These are phyloP conservation scores for Flaveria bidentis DNA, from an alignment of 129 eudicot species.

Conservation along the genomic window DNA sequence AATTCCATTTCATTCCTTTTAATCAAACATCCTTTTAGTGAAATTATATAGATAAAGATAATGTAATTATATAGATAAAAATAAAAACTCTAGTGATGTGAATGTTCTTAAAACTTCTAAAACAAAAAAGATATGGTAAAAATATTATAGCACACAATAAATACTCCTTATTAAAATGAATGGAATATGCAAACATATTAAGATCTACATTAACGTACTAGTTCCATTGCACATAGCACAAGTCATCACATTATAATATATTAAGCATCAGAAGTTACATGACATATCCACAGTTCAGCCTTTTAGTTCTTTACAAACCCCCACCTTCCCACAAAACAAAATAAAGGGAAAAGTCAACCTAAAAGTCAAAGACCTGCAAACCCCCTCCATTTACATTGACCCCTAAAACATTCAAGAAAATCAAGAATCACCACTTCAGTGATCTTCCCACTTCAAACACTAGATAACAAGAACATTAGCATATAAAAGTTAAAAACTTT, in stretches of 20 bases:
- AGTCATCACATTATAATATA: constrained; percentile 2
- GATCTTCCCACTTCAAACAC: constrained; percentile 20
- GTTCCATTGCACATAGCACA: neutral
- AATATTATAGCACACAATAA: neutral
- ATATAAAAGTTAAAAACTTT: constrained; percentile 17
- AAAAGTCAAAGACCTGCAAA: constrained; percentile 13
- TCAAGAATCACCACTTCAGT: constrained; percentile 14
- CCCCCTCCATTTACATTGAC: constrained; percentile 24
- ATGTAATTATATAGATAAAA: no score
- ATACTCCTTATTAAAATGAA: neutral
- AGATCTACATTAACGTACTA: constrained; percentile 4
- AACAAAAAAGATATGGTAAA: neutral
- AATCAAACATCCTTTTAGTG: no score
- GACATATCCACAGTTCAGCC: constrained; percentile 6
- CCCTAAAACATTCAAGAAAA: constrained; percentile 19
- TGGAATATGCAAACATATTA: neutral
- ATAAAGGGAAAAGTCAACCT: neutral
- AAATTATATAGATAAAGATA: no score
- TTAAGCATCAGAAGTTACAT: neutral
- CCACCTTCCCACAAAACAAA: constrained; percentile 1
- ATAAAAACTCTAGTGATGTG: no score
- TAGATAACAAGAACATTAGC: constrained; percentile 14
- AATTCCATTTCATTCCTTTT: no score
- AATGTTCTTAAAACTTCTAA: neutral
- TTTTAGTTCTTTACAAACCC: constrained; percentile 3